phyloP scores from a whole-genome alignment of 2,329 filamentous ascomycete genomes.

The Colletotrichum karsti region DNA sequence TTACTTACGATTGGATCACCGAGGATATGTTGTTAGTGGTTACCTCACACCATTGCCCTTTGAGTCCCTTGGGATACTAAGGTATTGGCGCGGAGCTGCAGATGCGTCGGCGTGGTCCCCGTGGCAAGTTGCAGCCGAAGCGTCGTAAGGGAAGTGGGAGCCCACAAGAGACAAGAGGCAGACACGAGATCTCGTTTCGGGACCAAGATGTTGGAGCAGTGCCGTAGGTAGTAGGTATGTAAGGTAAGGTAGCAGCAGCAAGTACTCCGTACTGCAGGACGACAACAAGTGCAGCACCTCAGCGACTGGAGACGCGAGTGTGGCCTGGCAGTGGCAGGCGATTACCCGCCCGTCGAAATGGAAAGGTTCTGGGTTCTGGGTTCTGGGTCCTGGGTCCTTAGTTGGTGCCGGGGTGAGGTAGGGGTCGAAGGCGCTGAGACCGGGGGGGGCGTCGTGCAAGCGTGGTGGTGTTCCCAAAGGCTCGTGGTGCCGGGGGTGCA shows the following conservation, averaged over 20 bases:
- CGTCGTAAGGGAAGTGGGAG: slow-evolving; percentile 28
- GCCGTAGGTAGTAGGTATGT: no score
- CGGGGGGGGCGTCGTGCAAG: slow-evolving; percentile 28
- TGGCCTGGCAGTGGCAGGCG: slow-evolving; percentile 27
- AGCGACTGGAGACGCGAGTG: slow-evolving; percentile 18
- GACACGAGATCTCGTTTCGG: slow-evolving; percentile 31
- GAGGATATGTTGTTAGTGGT: slow-evolving; percentile 8
- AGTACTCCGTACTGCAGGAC: no score
- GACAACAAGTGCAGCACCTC: no score
- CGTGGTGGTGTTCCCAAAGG: slow-evolving; percentile 29
- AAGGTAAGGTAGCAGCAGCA: no score
- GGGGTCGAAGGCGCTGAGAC: slow-evolving; percentile 25
- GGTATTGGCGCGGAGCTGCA: background rate
- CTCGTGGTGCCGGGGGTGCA: slow-evolving; percentile 22
- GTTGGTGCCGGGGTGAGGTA: slow-evolving; percentile 24
- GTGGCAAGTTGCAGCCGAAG: slow-evolving; percentile 26
- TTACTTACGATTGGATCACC: slow-evolving; percentile 24
- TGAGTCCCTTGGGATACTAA: slow-evolving; percentile 12
- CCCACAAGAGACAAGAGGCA: slow-evolving; percentile 23
- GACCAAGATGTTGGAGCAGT: slow-evolving; percentile 29
- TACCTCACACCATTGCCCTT: slow-evolving; percentile 27
- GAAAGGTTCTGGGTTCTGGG: slow-evolving; percentile 30
- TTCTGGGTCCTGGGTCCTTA: no score
- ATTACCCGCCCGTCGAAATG: slow-evolving; percentile 30
- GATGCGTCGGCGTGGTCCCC: slow-evolving; percentile 22